Evolutionary conservation across 768 basidiomycete genomes (phyloP).

Genomic region (Agaricus subrufescens): DNA sequence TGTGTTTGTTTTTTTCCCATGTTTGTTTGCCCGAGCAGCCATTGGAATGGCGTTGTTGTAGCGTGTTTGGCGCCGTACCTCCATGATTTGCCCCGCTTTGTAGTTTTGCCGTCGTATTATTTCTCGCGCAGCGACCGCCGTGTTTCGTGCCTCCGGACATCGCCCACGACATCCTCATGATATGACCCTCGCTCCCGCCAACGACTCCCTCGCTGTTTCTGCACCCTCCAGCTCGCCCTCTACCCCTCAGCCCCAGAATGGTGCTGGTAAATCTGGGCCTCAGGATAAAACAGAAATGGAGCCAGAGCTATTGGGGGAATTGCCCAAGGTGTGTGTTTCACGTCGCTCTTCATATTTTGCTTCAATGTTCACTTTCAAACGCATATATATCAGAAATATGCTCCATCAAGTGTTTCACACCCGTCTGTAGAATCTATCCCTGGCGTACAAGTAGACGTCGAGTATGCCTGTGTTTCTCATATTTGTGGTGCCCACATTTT

Average conservation of each 20-base stretch:
- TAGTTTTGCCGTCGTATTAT: conserved; percentile 19
- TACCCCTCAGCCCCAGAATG: not conserved
- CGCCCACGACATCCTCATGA: not conserved
- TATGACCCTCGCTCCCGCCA: conserved; percentile 8
- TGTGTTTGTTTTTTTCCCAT: conserved; percentile 15
- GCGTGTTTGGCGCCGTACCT: conserved; percentile 28
- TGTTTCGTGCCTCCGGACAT: conserved; percentile 22
- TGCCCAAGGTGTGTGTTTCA: not conserved
- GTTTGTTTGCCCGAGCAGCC: conserved; percentile 36
- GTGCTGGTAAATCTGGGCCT: not conserved
- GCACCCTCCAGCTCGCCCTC: conserved; percentile 12
- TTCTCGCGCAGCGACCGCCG: conserved; percentile 23
- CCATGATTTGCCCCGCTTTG: conserved; percentile 29
- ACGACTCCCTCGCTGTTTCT: conserved; percentile 14
- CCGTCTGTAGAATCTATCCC: not conserved
- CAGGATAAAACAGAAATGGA: conserved; percentile 16
- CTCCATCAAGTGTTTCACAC: not conserved
- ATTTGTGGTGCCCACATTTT: not conserved
- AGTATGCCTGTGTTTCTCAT: not conserved
- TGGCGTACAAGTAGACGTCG: not conserved
- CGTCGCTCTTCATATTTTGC: not conserved
- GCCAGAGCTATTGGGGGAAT: conserved; percentile 25
- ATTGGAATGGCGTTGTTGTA: conserved; percentile 35
- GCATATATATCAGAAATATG: not conserved
- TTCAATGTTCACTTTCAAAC: not conserved